Evolutionary conservation across 2,329 filamentous ascomycete species (phyloP), one percentile per base, ranked within the genome.

Genomic region (Trichocomaceae sp.): DNA sequence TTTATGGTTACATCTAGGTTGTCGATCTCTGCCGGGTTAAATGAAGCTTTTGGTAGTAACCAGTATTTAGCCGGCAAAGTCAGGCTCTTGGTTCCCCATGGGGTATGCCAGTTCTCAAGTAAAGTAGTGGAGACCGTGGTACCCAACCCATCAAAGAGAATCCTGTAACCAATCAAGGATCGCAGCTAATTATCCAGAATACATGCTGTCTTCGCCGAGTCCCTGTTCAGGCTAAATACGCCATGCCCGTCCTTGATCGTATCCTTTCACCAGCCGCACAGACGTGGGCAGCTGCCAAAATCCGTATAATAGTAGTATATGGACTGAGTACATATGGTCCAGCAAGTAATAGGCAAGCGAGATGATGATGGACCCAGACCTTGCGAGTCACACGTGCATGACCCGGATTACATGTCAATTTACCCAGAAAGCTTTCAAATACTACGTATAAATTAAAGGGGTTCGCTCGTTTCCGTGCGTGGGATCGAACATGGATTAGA

Each of bases 1-100:
- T 4, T 26, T 29, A 29, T 5, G 26, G 9, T 35, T 35, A 35
- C 31, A 35, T 35, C 10, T 8, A 15, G 13, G 13, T 3, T 35
- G 35, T 39, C 13, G 6, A 8, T 17, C 35, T 13, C 3, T n/a
- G 5, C 35, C 35, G 35, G 35, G 6, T 39, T 17, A 39, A 17
- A 81, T 45, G 77, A 74, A 3, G 76, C 15, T 17, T 39, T 26
- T 4, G 23, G 6, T 75, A 17, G n/a, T 8, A 39, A 3, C 35
- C 35, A 17, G 62, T 17, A 50, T 51, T 51, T 51, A 51, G 19
- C 49, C 49, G 49, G 35, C 6, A 33, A 31, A 22, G 17, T 17
- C 35, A 39, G 35, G 4, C n/a, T 39, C 6, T 12, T 5, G 13
- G 15, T 44, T 44, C 49, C 49, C 39, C 49, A 50, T 17, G 48